phyloP scores from a whole-genome alignment of 306 rosid genomes.

The Ormosia emarginata region DNA sequence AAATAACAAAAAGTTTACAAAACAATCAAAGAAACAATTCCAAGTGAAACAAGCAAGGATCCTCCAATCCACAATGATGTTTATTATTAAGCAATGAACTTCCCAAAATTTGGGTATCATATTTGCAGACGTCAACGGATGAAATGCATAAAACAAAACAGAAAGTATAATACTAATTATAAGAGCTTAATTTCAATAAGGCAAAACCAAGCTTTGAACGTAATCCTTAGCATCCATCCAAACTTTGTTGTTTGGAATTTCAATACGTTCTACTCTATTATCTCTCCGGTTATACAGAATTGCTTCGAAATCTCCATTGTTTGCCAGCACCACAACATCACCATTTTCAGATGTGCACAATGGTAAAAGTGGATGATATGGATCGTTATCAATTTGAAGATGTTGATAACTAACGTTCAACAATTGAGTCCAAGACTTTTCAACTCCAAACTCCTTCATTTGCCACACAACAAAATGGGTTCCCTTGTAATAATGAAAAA shows the following conservation, averaged over 20 bases:
- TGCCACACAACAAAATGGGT: neutral
- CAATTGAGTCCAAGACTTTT: neutral
- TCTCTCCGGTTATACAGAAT: neutral
- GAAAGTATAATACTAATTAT: too few relatives aligned
- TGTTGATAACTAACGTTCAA: neutral
- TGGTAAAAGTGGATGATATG: neutral
- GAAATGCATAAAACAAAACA: too few relatives aligned
- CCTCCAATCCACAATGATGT: too few relatives aligned
- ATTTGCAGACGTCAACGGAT: too few relatives aligned
- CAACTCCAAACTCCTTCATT: neutral
- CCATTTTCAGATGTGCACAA: neutral
- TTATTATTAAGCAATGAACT: too few relatives aligned
- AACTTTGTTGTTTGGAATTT: neutral
- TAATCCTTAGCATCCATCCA: neutral
- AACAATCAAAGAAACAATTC: too few relatives aligned
- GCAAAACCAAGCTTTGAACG: neutral
- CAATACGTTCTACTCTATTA: neutral
- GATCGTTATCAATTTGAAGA: neutral
- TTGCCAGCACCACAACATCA: neutral
- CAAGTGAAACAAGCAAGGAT: too few relatives aligned
- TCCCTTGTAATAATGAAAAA: neutral
- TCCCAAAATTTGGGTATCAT: too few relatives aligned
- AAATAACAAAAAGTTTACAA: too few relatives aligned
- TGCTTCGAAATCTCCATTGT: neutral
- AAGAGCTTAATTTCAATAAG: neutral